Base-by-base conservation (phyloP, 2,329 filamentous ascomycete species). In the Fusarium continuum region DNA sequence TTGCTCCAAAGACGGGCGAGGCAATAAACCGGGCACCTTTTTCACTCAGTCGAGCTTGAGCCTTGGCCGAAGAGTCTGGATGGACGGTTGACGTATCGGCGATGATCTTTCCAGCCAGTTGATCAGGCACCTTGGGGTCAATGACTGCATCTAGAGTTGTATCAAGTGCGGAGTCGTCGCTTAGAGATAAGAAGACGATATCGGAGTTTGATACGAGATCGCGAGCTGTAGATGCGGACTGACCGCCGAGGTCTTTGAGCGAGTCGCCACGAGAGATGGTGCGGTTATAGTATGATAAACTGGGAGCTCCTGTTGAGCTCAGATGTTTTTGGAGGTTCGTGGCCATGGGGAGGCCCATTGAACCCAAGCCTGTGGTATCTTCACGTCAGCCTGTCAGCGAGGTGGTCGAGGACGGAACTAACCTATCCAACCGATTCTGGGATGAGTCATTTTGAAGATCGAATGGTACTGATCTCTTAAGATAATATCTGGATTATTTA, bases 51-150 rank as follows among this genome's bases (percentile, higher is more conserved):
- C 67, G 69, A 1, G 51, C 41, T 1, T 75, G 55, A 1, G 74
- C 70, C 6, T 60, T 55, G 2, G 68, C 60, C 0, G 80, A 78
- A 0, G 80, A 80, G 7, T 75, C 69, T 0, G 82, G 81, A 48
- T 83, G 80, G 2, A 84, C 77, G 1, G 82, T 84, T 1, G 82
- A 83, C 0, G 81, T 82, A 55, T 85, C 82, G 16, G 81, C 73
- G 8, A 83, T 61, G 11, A 78, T 73, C 61, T 83, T 84, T n/a
- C 70, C 72, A 4, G 53, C 11, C 3, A 77, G 32, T 11, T 65
- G 22, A n/a, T 60, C 49, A 0, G 22, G 5, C 0, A 7, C 6
- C 26, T 67, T 59, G 1, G 44, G 19, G 2, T 73, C 28, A 1
- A 76, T 53, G 3, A 80, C 66, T 8, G 65, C 55, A 20, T 75